A percentile compares a stretch with the other conserved stretches of the same genome.
Conservation (phyloP, 495 filamentous ascomycete species). For the Penicillium verhagenii region DNA sequence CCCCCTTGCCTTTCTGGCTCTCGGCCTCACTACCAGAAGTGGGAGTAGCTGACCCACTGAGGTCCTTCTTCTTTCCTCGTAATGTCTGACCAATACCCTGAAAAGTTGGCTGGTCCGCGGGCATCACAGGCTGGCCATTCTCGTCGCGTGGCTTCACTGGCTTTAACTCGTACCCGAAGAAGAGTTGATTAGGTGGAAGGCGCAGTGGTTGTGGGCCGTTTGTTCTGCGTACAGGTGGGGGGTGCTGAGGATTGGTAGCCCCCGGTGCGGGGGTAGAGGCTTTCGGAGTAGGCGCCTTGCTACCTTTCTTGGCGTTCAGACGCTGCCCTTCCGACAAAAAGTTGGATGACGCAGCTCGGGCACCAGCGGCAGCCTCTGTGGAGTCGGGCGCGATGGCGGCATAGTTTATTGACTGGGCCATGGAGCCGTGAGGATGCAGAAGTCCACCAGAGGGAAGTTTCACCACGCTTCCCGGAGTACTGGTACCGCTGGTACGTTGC, state of each 20-base stretch:
- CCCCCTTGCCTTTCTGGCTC: slow-evolving; percentile 27
- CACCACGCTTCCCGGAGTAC: slow-evolving; percentile 64
- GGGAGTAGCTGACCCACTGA: slow-evolving; percentile 35
- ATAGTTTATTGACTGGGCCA: slow-evolving; percentile 98
- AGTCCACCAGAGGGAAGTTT: slow-evolving; percentile 67
- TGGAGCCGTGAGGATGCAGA: slow-evolving; percentile 80
- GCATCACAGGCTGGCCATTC: slow-evolving; percentile 52
- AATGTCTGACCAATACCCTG: slow-evolving; percentile 88
- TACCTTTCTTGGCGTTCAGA: slow-evolving; percentile 74
- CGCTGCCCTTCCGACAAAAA: slow-evolving; percentile 75
- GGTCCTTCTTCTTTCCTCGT: slow-evolving; percentile 59
- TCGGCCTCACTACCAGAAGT: slow-evolving; percentile 36
- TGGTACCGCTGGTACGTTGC: slow-evolving; percentile 56
- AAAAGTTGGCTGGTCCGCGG: slow-evolving; percentile 73
- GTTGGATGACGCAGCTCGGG: slow-evolving; percentile 68
- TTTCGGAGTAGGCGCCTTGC: slow-evolving; percentile 75
- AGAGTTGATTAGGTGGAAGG: slow-evolving; percentile 83
- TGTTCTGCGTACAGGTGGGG: slow-evolving; percentile 46
- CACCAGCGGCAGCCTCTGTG: slow-evolving; percentile 57
- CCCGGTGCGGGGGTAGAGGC: slow-evolving; percentile 77
- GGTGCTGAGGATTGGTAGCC: slow-evolving; percentile 53
- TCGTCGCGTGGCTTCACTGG: slow-evolving; percentile 80
- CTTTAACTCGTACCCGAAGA: slow-evolving; percentile 92
- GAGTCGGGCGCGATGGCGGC: slow-evolving; percentile 84
- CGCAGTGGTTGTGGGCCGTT: slow-evolving; percentile 88